A percentile compares a stretch with the other conserved stretches of the same genome.
These are phyloP conservation scores for Elongisporangium undulatum DNA, from an alignment of 352 stramenopile species.

Conservation along the genomic window DNA sequence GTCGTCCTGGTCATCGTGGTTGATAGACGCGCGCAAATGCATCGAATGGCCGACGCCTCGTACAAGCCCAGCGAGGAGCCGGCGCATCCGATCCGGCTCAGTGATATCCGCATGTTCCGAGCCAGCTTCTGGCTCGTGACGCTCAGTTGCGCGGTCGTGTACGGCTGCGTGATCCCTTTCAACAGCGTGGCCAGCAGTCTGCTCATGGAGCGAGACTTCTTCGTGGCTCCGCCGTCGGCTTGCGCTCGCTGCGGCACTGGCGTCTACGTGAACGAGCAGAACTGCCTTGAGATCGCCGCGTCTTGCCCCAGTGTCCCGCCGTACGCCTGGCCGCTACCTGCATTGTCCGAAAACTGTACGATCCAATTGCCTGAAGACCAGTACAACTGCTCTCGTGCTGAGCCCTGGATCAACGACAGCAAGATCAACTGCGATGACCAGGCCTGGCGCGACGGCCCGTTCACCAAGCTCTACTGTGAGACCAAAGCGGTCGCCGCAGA, in stretches of 20 bases:
- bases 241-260: conserved; percentile 31
- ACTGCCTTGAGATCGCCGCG: conserved; percentile 24
- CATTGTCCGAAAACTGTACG: conserved; percentile 35
- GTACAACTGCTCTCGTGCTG: conserved; percentile 14
- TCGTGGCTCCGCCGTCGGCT: conserved; percentile 21
- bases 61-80: conserved; percentile 1
- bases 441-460: conserved; percentile 32
- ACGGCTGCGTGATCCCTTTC: conserved; percentile 86
- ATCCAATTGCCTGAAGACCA: conserved; percentile 31
- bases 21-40: not conserved
- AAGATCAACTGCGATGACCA: conserved; percentile 42
- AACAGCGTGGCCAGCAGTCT: conserved; percentile 85
- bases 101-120: conserved; percentile 39
- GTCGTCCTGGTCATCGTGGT: not conserved
- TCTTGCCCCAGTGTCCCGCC: conserved; percentile 31
- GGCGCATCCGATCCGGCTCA: conserved; percentile 27
- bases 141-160: conserved; percentile 78
- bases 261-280: conserved; percentile 22
- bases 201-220: conserved; percentile 77
- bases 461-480: conserved; percentile 25
- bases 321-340: conserved; percentile 35
- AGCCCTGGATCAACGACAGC: conserved; percentile 32
- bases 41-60: conserved; percentile 1
- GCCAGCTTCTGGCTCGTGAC: conserved; percentile 70
- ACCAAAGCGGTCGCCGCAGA: conserved; percentile 32